Base-by-base conservation (phyloP, 2,329 filamentous ascomycete genomes). In the Sporothrix pseudoabietina region DNA sequence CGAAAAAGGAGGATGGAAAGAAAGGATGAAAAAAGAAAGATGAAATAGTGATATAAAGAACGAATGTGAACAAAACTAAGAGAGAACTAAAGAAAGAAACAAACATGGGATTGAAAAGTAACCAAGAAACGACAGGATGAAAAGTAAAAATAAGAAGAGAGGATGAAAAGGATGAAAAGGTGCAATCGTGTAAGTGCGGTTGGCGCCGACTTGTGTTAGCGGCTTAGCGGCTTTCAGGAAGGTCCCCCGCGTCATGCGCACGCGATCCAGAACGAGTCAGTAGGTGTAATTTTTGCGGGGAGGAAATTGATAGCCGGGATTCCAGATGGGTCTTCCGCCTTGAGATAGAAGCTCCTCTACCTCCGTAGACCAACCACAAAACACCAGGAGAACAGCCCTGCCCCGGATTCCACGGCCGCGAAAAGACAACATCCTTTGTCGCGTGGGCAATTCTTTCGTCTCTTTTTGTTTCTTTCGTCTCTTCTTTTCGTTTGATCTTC, bases 251-350 rank as follows among this genome's bases (percentile, higher is more conserved):
- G 63, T 35, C 65, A 68, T 66, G 63, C 26, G 41, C 41, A 30
- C 39, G 22, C 63, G 63, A 30, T 66, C 52, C 70, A 52, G 57
- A 35, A 35, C 47, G 59, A 70, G 49, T 52, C 52, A 39, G 55
- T 55, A 22, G 41, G n/a, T 52, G 8, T 35, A 2, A 2, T 66
- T 52, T 44, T 65, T 73, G 72, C 57, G 72, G 68, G 68, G 52
- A 57, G 59, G 59, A 32, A 44, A 65, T 57, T 1, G 2, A 72
- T 71, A 63, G 61, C 72, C 72, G 61, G 49, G 54, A 19, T 71
- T n/a, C 44, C 54, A 63, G 52, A 59, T 6, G 41, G 12, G 22
- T 32, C 49, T 26, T 26, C 26, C 26, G 26, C 26, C 26, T 1
- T 35, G 35, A 35, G 35, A 10, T 26, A 26, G 55, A 32, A 59